Evolutionary conservation across 2,329 filamentous ascomycete species (phyloP).

Genomic region (Helicocarpus griseus): DNA sequence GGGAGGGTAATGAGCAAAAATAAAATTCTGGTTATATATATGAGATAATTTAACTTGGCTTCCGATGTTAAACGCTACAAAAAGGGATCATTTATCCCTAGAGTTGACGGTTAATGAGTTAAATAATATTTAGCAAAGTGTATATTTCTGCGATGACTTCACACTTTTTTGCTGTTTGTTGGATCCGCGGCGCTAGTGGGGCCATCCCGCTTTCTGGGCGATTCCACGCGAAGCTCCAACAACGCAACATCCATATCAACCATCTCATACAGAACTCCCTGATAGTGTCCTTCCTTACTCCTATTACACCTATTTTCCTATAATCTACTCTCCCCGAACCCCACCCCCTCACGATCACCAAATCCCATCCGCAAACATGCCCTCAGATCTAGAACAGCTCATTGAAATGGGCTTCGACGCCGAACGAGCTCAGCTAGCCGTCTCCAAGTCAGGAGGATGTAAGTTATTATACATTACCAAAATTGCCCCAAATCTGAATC

Average conservation of each 20-base stretch:
- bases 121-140: not conserved
- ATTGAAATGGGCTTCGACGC: constrained; percentile 70
- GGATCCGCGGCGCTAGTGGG: not conserved
- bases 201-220: not conserved
- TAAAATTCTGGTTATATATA: too few species aligned
- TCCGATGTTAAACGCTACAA: too few species aligned
- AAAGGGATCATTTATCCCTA: too few species aligned
- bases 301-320: not conserved
- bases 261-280: too few species aligned
- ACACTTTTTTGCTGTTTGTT: not conserved
- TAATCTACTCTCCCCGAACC: not conserved
- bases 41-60: too few species aligned
- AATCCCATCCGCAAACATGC: constrained; percentile 21
- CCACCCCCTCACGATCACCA: too few species aligned
- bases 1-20: too few species aligned
- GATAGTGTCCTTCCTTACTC: not conserved
- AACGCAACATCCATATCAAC: too few species aligned
- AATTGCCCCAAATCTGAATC: too few species aligned
- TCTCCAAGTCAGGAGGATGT: constrained; percentile 75
- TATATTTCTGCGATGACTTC: not conserved
- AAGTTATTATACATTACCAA: constrained; percentile 29
- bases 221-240: not conserved
- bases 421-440: constrained; percentile 69
- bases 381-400: constrained; percentile 51
- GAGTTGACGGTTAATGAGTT: not conserved